Evolutionary conservation across 225 moss, liverwort and hornwort genomes (phyloP).

Genomic region (Ulota crispa): DNA sequence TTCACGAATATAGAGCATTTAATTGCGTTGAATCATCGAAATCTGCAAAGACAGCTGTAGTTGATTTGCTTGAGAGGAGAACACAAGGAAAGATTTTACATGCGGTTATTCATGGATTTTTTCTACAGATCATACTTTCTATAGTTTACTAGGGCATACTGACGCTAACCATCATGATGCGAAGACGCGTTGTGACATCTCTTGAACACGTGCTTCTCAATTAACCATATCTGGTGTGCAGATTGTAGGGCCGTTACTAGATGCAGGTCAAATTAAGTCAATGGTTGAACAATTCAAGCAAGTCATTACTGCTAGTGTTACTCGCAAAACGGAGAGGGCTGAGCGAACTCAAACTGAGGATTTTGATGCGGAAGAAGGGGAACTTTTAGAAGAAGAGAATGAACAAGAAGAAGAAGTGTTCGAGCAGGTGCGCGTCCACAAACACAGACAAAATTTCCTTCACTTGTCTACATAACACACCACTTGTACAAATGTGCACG

Average conservation of each 20-base stretch:
- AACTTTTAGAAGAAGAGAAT: slow-evolving; percentile 95
- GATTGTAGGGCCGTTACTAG: slow-evolving; percentile 82
- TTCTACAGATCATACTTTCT: not conserved
- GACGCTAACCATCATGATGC: not conserved
- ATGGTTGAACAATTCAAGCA: slow-evolving; percentile 98
- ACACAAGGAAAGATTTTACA: not conserved
- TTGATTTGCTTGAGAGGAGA: not conserved
- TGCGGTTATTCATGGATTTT: not conserved
- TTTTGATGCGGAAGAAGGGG: slow-evolving; percentile 98
- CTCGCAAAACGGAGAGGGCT: slow-evolving; percentile 89
- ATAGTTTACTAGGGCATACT: not conserved
- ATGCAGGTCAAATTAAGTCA: slow-evolving; percentile 78
- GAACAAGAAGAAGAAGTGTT: slow-evolving; percentile 99
- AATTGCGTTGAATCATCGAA: not conserved
- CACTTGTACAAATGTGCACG: not conserved
- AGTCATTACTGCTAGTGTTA: slow-evolving; percentile 83
- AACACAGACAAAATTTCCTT: not conserved
- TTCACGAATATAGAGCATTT: not conserved
- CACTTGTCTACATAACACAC: not conserved
- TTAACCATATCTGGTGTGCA: slow-evolving; percentile 22
- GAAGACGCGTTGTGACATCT: not conserved
- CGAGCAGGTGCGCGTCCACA: slow-evolving; percentile 68
- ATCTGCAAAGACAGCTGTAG: not conserved
- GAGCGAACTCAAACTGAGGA: slow-evolving; percentile 91
- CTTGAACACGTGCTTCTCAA: not conserved